These are phyloP conservation scores for Trichothecium sympodiale DNA, from an alignment of 2,329 filamentous ascomycete genomes.

Conservation along the genomic window DNA sequence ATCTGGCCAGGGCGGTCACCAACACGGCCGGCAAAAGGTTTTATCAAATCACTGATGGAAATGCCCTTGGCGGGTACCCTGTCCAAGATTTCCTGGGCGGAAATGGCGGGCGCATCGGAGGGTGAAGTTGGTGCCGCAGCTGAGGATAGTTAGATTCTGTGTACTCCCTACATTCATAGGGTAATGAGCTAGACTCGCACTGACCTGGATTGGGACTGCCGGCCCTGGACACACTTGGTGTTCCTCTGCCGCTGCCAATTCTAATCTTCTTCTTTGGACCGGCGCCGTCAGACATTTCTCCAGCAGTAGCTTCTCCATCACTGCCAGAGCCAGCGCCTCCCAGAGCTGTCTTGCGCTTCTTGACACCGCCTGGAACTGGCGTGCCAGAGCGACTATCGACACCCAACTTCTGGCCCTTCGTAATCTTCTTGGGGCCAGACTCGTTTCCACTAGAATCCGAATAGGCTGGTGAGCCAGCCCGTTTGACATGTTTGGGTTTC, in stretches of 20 bases:
- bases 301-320: slow-evolving; percentile 61
- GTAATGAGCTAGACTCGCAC: too few species aligned
- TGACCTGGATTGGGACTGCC: slow-evolving; percentile 42
- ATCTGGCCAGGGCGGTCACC: slow-evolving; percentile 40
- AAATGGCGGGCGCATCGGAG: slow-evolving; percentile 25
- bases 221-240: slow-evolving; percentile 40
- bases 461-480: slow-evolving; percentile 72
- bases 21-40: slow-evolving; percentile 41
- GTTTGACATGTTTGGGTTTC: slow-evolving; percentile 59
- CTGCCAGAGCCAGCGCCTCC: slow-evolving; percentile 49
- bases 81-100: slow-evolving; percentile 39
- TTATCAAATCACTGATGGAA: slow-evolving; percentile 40
- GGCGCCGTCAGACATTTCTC: slow-evolving; percentile 51
- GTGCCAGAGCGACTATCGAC: slow-evolving; percentile 44
- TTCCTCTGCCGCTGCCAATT: slow-evolving; percentile 33
- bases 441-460: slow-evolving; percentile 92
- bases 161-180: too few species aligned
- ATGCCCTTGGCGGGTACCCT: slow-evolving; percentile 44
- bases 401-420: slow-evolving; percentile 41
- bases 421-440: slow-evolving; percentile 64
- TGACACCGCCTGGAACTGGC: slow-evolving; percentile 33
- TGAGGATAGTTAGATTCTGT: slow-evolving; percentile 3
- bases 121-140: slow-evolving; percentile 24
- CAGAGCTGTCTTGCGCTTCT: slow-evolving; percentile 13
- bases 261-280: slow-evolving; percentile 42